Percentiles rank a stretch among this genome's conserved stretches.
Conservation (phyloP, 306 rosid genomes). For the Benincasa hispida region DNA sequence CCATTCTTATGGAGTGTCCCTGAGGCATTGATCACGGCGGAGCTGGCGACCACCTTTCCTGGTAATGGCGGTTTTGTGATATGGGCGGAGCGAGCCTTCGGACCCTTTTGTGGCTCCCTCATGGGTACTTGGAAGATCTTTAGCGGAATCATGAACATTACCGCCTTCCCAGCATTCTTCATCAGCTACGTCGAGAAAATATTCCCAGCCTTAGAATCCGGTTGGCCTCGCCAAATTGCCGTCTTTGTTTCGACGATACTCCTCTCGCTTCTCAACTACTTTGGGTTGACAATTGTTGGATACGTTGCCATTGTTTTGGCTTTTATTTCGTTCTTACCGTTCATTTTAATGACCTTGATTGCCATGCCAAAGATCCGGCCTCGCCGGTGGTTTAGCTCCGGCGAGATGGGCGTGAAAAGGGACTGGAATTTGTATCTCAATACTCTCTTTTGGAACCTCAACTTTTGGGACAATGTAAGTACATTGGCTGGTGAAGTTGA, state of each 20-base stretch:
- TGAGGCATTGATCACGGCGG: background rate
- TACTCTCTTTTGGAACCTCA: slow-evolving; percentile 12
- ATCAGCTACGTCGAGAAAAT: background rate
- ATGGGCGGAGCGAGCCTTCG: slow-evolving; percentile 2
- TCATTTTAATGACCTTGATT: background rate
- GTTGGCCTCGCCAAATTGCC: slow-evolving; percentile 1
- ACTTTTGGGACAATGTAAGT: slow-evolving; percentile 6
- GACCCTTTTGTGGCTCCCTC: slow-evolving; percentile 3
- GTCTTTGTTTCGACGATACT: background rate
- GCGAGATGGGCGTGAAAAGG: background rate
- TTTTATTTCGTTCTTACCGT: background rate
- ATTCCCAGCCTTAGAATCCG: slow-evolving; percentile 1
- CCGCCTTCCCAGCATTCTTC: background rate
- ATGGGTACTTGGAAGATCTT: slow-evolving; percentile 4
- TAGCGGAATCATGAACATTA: background rate
- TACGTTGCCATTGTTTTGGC: background rate
- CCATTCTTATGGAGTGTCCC: slow-evolving; percentile 2
- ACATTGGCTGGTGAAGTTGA: background rate
- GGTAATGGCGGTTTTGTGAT: slow-evolving; percentile 7
- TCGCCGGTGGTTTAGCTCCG: background rate
- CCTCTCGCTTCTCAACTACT: background rate
- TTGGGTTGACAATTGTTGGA: background rate
- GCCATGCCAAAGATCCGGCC: slow-evolving; percentile 4
- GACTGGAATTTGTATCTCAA: slow-evolving; percentile 11
- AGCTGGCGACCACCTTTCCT: slow-evolving; percentile 6